Conservation (phyloP, 169 alveolate genomes). For the Eimeria tenella region DNA sequence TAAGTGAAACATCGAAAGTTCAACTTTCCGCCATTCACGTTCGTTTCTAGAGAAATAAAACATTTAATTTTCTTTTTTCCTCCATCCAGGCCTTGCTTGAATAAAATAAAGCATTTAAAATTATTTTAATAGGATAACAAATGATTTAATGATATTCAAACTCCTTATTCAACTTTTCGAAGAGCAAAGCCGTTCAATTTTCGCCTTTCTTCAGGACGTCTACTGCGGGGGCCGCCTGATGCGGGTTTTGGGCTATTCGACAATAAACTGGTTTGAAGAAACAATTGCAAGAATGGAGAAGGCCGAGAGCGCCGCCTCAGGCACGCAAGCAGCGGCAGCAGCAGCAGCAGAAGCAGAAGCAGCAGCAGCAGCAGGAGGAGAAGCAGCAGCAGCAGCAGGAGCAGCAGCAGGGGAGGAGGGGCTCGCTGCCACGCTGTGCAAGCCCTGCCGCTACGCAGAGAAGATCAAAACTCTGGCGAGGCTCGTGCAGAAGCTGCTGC, state of each 20-base stretch:
- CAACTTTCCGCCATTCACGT: no score
- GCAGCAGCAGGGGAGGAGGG: neutral
- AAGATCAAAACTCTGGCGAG: neutral
- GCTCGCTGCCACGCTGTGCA: neutral
- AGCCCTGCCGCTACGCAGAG: neutral
- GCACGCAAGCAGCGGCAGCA: neutral
- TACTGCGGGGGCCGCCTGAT: neutral
- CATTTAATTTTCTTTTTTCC: no score
- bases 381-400: neutral
- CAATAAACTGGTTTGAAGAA: neutral
- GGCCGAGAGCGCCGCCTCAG: neutral
- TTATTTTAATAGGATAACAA: no score
- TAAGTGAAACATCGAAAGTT: no score
- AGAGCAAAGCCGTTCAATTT: neutral
- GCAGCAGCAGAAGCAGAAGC: neutral
- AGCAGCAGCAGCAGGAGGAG: neutral
- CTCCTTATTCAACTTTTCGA: no score
- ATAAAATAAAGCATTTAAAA: no score
- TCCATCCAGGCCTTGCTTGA: no score
- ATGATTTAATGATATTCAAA: neutral
- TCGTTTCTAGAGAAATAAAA: no score
- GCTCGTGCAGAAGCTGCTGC: neutral
- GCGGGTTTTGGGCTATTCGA: neutral
- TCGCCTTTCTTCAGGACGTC: neutral
- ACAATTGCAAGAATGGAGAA: neutral